A percentile compares a stretch with the other conserved stretches of the same genome.
Conservation (phyloP, 169 alveolate species). For the Sarcocystis neurona region DNA sequence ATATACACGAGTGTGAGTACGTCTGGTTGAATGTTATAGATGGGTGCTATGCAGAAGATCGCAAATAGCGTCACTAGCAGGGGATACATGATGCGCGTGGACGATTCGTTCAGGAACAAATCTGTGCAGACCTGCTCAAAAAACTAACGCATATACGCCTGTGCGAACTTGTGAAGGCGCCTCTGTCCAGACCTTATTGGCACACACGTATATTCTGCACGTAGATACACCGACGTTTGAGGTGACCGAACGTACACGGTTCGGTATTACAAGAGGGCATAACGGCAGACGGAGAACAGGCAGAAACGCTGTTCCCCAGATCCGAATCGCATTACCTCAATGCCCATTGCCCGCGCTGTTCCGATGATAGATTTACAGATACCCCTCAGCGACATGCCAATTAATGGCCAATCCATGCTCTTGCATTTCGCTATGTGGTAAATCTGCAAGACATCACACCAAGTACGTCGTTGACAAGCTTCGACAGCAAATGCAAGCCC, state of each 20-base stretch:
- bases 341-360: conserved; percentile 58
- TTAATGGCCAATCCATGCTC: conserved; percentile 83
- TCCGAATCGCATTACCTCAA: conserved; percentile 40
- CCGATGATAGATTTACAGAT: conserved; percentile 72
- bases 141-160: too few species aligned
- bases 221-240: too few species aligned
- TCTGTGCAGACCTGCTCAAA: too few species aligned
- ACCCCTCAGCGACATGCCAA: conserved; percentile 76
- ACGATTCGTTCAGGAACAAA: too few species aligned
- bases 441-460: conserved; percentile 67
- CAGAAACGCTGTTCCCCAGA: too few species aligned
- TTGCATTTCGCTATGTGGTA: conserved; percentile 85
- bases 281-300: too few species aligned
- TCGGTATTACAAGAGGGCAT: too few species aligned
- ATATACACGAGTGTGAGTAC: background rate
- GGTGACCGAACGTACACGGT: too few species aligned
- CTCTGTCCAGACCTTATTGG: too few species aligned
- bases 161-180: too few species aligned
- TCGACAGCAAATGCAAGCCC: background rate
- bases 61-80: background rate
- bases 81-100: too few species aligned
- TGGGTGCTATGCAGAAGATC: background rate
- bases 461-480: background rate
- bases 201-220: too few species aligned
- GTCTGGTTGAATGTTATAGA: background rate